phyloP scores from a whole-genome alignment of 345 rosid species.

The Citrus medica region DNA sequence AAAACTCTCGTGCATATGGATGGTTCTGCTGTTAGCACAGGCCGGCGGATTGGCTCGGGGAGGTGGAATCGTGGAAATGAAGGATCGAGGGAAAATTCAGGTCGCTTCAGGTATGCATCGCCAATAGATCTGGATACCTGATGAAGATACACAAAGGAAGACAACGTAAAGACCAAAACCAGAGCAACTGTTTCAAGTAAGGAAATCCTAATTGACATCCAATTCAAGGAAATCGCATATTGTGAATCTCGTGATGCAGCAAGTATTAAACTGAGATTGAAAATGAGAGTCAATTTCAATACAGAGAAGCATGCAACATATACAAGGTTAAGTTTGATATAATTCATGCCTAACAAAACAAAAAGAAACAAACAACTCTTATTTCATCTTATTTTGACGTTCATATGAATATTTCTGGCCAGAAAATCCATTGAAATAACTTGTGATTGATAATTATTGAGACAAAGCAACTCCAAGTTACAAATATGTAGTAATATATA shows the following conservation, averaged over 20 bases:
- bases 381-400: background rate
- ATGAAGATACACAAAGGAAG: background rate
- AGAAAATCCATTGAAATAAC: background rate
- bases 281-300: background rate
- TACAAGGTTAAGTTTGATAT: background rate
- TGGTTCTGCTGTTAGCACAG: constrained; percentile 85
- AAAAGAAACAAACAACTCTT: too few relatives aligned
- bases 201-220: background rate
- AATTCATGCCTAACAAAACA: too few relatives aligned
- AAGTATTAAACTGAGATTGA: background rate
- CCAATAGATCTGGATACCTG: constrained; percentile 96
- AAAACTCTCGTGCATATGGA: constrained; percentile 55
- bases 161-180: background rate
- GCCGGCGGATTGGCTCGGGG: constrained; percentile 65
- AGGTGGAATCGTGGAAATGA: constrained; percentile 84
- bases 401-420: background rate
- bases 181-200: background rate
- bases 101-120: constrained; percentile 90
- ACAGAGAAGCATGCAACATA: constrained; percentile 1
- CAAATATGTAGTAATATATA: too few relatives aligned
- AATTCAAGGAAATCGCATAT: background rate
- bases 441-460: background rate
- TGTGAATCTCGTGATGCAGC: background rate
- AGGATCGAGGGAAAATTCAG: constrained; percentile 83
- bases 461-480: background rate